Conservation (phyloP, 2,329 filamentous ascomycete species). For the Rhynchosporium graminicola region DNA sequence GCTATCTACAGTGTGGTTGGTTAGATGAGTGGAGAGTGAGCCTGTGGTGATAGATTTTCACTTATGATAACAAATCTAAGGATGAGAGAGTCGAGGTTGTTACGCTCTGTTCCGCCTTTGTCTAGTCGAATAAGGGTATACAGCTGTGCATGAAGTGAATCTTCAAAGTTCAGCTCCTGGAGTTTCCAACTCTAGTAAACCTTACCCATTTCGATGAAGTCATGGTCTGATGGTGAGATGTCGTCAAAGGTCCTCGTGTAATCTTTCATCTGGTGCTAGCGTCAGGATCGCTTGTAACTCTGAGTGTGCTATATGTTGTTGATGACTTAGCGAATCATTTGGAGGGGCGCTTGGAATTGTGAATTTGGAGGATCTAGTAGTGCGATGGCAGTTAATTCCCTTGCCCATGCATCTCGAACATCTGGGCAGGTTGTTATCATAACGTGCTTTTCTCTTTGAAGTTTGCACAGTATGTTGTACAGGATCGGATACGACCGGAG, state of each 20-base stretch:
- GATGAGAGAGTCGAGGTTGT: conserved; percentile 45
- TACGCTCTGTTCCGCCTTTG: conserved; percentile 48
- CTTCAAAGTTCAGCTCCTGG: conserved; percentile 30
- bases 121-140: conserved; percentile 47
- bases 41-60: conserved; percentile 7
- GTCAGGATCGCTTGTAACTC: conserved; percentile 14
- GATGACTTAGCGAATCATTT: conserved; percentile 19
- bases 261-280: conserved; percentile 20
- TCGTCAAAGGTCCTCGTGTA: conserved; percentile 25
- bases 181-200: conserved; percentile 31
- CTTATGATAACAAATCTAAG: conserved; percentile 42
- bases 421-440: conserved; percentile 42
- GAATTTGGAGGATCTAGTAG: conserved; percentile 28
- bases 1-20: conserved; percentile 19
- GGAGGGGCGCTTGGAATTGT: conserved; percentile 19
- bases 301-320: conserved; percentile 4
- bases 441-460: conserved; percentile 42
- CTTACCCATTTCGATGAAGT: conserved; percentile 23
- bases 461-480: conserved; percentile 41
- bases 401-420: conserved; percentile 45
- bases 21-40: conserved; percentile 20
- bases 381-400: conserved; percentile 43
- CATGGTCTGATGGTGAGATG: conserved; percentile 25
- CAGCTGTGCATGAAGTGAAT: conserved; percentile 28
- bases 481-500: conserved; percentile 41